Evolutionary conservation across 2,329 filamentous ascomycete genomes (phyloP), one percentile per base, ranked within the genome.

Genomic region (Dactylellina cionopaga): DNA sequence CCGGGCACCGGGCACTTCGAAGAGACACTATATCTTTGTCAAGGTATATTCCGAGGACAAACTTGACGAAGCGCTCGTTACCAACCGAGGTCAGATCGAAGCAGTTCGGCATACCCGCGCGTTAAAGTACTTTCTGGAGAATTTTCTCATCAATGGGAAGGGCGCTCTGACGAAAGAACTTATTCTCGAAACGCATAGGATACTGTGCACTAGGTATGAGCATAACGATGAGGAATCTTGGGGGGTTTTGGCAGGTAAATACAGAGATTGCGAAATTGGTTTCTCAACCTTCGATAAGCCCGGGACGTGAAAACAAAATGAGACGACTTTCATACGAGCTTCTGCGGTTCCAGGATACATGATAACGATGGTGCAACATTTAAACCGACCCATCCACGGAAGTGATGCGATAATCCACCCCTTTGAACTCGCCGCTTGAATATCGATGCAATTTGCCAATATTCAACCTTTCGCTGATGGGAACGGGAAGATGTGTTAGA

Each of bases 251-350:
- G 65, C 41, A 13, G 65, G 65, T 13, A 33, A 19, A 31, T 70
- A 70, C 24, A 47, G 56, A 3, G 49, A 47, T 13, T 63, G 15
- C 31, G 59, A 77, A 10, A 74, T 77, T 6, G 63, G 64, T 0
- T 75, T 74, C 0, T 62, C 74, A 5, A 39, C 29, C 0, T 6
- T 44, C 0, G 46, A 35, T n/a, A 31, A 37, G 9, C n/a, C n/a
- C n/a, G 10, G 24, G 4, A 19, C 27, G 0, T 37, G 35, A 3
- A 55, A 69, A 22, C 22, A 37, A 5, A 68, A 37, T 6, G 54
- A 71, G 6, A 74, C 66, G 0, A 43, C 62, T 4, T 70, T 56
- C 11, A 51, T 70, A 9, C 24, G 58, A 51, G 39, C 65, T 5
- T 25, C 3, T 2, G n/a, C 56, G 0, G 65, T 70, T 10, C n/a